Evolutionary conservation across 805 yeast genomes (phyloP).

Genomic region (Wickerhamiella slavikovae): DNA sequence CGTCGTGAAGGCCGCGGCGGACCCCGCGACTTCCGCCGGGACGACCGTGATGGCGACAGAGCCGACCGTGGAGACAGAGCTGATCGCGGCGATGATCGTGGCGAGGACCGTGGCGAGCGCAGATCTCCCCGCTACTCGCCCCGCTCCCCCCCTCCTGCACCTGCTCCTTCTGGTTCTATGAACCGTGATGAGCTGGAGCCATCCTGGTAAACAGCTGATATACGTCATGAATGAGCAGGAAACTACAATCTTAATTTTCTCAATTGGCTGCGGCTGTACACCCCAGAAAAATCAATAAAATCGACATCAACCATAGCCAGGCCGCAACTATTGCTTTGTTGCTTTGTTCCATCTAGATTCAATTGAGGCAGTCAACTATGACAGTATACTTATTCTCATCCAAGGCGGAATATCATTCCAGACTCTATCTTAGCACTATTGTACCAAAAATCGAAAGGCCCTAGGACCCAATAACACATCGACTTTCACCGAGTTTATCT

Average conservation of each 20-base stretch:
- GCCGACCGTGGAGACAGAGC: not conserved
- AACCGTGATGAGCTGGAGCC: conserved; percentile 1
- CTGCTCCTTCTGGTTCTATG: not conserved
- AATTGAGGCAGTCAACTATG: no score
- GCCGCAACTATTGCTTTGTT: no score
- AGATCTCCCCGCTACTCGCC: not conserved
- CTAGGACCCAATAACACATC: no score
- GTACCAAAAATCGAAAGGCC: no score
- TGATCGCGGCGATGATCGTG: not conserved
- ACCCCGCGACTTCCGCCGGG: conserved; percentile 1
- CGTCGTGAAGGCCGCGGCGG: conserved; percentile 18
- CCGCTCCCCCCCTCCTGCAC: not conserved
- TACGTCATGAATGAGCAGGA: not conserved
- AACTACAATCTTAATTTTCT: not conserved
- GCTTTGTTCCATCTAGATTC: no score
- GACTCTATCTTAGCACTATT: no score
- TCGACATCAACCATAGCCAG: no score
- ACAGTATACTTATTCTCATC: no score
- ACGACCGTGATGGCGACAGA: conserved; percentile 1
- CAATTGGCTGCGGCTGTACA: no score
- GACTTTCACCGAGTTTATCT: no score
- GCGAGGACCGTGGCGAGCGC: not conserved
- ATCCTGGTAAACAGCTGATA: not conserved
- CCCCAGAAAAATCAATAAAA: no score
- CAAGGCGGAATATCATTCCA: no score